These are phyloP conservation scores for Fusarium camptoceras DNA, from an alignment of 2,329 filamentous ascomycete species.

Conservation along the genomic window DNA sequence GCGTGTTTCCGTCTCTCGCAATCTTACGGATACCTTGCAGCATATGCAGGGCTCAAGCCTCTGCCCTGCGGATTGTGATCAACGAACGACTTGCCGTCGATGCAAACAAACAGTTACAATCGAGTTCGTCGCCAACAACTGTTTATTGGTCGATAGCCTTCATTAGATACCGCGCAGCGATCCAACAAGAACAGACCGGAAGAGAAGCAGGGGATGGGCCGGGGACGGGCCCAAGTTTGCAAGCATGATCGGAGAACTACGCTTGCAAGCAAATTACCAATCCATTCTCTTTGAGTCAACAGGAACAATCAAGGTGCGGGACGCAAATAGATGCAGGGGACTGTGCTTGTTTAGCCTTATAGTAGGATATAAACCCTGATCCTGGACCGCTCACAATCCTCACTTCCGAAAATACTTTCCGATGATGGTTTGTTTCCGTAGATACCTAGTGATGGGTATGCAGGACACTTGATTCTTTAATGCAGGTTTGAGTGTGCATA, in stretches of 20 bases:
- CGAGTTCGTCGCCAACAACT: background rate
- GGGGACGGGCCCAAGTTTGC: background rate
- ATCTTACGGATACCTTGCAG: background rate
- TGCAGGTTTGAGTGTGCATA: background rate
- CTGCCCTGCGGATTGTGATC: constrained; percentile 16
- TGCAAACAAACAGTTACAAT: background rate
- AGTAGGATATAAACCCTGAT: background rate
- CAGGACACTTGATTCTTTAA: background rate
- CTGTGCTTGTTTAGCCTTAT: background rate
- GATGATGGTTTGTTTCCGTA: background rate
- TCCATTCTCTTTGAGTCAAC: background rate
- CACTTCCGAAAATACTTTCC: background rate
- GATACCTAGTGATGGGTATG: background rate
- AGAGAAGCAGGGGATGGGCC: background rate
- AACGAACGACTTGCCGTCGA: constrained; percentile 8
- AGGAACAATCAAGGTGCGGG: background rate
- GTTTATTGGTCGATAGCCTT: constrained; percentile 1
- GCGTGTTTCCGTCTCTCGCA: background rate
- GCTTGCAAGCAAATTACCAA: background rate
- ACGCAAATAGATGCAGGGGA: constrained; percentile 2
- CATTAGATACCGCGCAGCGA: background rate
- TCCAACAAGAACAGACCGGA: background rate
- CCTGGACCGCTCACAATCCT: background rate
- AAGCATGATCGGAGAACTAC: background rate
- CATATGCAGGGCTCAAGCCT: background rate